Percentiles rank a stretch among this genome's conserved stretches.
phyloP scores from a whole-genome alignment of 441 rosid genomes.

The Erodium moschatum region DNA sequence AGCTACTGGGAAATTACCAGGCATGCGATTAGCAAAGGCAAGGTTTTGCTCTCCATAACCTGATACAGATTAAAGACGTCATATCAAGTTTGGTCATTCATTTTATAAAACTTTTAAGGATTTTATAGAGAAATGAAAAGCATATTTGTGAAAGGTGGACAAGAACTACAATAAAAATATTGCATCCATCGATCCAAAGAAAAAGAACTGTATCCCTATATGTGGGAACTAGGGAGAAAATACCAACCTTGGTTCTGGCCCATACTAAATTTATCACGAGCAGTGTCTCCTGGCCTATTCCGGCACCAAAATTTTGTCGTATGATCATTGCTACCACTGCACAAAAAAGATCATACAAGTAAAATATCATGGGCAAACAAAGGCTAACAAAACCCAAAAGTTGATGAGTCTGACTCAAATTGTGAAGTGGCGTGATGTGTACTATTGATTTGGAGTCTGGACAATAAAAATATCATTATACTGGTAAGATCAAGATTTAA shows the following conservation, averaged over 20 bases:
- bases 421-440: background rate
- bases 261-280: conserved; percentile 66
- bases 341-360: conserved; percentile 23
- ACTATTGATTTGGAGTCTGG: background rate
- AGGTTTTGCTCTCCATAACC: conserved; percentile 82
- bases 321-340: conserved; percentile 96
- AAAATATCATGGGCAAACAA: conserved; percentile 17
- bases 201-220: background rate
- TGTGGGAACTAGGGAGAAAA: conserved; percentile 6
- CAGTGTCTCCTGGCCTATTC: conserved; percentile 90
- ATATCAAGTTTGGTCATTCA: background rate
- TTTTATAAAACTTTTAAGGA: background rate
- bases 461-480: background rate
- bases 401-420: conserved; percentile 15
- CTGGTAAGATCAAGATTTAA: background rate
- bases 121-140: background rate
- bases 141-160: background rate
- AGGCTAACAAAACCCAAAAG: conserved; percentile 9
- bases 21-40: conserved; percentile 59
- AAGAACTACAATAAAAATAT: background rate
- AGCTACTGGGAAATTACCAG: conserved; percentile 56
- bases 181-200: background rate
- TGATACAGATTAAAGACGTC: conserved; percentile 22
- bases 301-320: conserved; percentile 97
- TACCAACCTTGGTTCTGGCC: conserved; percentile 67